These are phyloP conservation scores for Exophiala viscosa DNA, from an alignment of 2,329 filamentous ascomycete species.

Conservation along the genomic window DNA sequence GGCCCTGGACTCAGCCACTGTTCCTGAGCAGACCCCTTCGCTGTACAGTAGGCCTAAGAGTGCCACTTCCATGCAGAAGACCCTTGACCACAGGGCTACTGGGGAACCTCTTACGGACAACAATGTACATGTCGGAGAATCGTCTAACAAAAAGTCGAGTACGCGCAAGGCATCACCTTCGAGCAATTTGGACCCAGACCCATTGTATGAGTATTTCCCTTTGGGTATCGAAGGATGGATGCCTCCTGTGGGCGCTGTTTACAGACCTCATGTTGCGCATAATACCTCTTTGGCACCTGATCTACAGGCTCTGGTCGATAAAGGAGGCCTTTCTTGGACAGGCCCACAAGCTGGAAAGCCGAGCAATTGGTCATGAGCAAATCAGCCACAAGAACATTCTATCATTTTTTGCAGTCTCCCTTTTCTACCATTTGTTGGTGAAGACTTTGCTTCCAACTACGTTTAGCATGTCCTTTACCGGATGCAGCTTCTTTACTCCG, in stretches of 20 bases:
- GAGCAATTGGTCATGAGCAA: background rate
- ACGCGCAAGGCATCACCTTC: no score
- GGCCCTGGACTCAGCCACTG: background rate
- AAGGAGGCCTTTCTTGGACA: background rate
- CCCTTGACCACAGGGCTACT: no score
- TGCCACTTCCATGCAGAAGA: no score
- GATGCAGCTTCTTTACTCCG: slow-evolving; percentile 40
- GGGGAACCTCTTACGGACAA: no score
- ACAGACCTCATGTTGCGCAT: slow-evolving; percentile 77
- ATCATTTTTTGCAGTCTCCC: background rate
- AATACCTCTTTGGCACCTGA: slow-evolving; percentile 47
- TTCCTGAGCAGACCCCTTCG: no score
- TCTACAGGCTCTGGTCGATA: background rate
- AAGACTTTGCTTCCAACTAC: slow-evolving; percentile 48
- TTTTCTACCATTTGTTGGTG: slow-evolving; percentile 44
- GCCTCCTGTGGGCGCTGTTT: slow-evolving; percentile 74
- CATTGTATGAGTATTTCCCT: slow-evolving; percentile 81
- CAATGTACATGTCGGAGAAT: no score
- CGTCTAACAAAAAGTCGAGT: no score
- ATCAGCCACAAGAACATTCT: background rate
- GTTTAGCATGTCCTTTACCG: slow-evolving; percentile 52
- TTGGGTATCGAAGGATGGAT: slow-evolving; percentile 77
- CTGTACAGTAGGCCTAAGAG: no score
- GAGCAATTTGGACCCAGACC: slow-evolving; percentile 49
- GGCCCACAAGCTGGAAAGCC: no score